Conservation (phyloP, 2,329 filamentous ascomycete genomes). For the Talaromyces sp. region DNA sequence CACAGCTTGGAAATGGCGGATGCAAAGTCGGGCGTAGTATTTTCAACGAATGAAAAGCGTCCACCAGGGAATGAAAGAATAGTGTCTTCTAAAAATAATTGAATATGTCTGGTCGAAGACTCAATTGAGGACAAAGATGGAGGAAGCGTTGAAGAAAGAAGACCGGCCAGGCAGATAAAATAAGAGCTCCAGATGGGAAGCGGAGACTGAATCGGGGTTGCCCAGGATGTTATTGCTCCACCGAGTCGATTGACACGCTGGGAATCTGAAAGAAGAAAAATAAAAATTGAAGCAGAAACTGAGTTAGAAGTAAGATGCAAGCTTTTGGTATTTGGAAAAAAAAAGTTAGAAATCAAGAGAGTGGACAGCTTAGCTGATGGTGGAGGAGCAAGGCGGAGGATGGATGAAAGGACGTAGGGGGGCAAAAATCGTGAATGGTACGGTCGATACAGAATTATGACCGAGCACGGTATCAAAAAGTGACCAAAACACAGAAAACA, state of each 20-base stretch:
- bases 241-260: neutral
- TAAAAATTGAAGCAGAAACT: neutral
- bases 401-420: neutral
- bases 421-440: neutral
- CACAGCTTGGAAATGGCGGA: neutral
- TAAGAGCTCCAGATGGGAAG: neutral
- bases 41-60: slow-evolving; percentile 22
- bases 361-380: neutral
- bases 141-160: neutral
- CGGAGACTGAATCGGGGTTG: neutral
- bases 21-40: slow-evolving; percentile 2
- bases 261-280: neutral
- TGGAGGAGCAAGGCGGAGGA: neutral
- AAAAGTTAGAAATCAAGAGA: neutral
- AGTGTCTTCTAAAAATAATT: neutral
- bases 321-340: neutral
- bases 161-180: neutral
- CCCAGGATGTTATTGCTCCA: neutral
- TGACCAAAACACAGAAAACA: neutral
- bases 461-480: neutral
- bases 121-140: neutral
- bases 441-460: neutral
- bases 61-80: slow-evolving; percentile 20
- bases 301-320: neutral
- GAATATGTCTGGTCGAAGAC: neutral